Base-by-base conservation (phyloP, 805 yeast species). In the Starmera quercuum region DNA sequence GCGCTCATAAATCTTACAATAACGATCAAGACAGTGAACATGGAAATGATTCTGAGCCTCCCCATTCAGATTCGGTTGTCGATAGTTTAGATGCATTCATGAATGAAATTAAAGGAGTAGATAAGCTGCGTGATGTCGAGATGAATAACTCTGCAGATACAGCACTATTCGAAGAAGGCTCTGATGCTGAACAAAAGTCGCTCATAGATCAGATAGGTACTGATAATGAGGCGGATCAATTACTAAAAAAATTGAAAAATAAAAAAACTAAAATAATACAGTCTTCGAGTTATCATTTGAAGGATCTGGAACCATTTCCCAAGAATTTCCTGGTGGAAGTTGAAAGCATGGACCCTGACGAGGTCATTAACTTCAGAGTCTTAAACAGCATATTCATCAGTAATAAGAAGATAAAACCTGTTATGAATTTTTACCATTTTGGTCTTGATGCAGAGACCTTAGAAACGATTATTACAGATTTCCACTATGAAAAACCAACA, bases 361-460 rank as follows among this genome's bases (percentile, higher is more conserved):
- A 83, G 32, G 75, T 80, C 1, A 66, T 66, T 2, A 66, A 81
- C n/a, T 77, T 86, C 21, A 71, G 71, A 31, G 75, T 84, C 3
- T 57, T 72, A 32, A 95, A 95, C 34, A 50, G 39, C 28, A 49
- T 51, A 26, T 49, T 39, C 33, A 49, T 51, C 17, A 51, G 35
- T 22, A 37, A 48, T 29, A 51, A 51, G 28, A 35, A 36, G 15
- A 47, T 50, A 26, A 64, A 66, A 18, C 96, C 97, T 0, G 73
- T 86, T 1, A 47, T 67, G 26, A 72, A 73, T 35, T 90, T 97
- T 94, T 65, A 82, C 3, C 90, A 85, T 40, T 61, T 87, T 35
- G 95, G 95, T 0, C 62, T 92, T 1, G 80, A 95, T 0, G 58
- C 73, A 1, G 63, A 68, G 1, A 65, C 78, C 1, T 63, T 74